phyloP scores from a whole-genome alignment of 495 filamentous ascomycete genomes.

The Podospora comata region DNA sequence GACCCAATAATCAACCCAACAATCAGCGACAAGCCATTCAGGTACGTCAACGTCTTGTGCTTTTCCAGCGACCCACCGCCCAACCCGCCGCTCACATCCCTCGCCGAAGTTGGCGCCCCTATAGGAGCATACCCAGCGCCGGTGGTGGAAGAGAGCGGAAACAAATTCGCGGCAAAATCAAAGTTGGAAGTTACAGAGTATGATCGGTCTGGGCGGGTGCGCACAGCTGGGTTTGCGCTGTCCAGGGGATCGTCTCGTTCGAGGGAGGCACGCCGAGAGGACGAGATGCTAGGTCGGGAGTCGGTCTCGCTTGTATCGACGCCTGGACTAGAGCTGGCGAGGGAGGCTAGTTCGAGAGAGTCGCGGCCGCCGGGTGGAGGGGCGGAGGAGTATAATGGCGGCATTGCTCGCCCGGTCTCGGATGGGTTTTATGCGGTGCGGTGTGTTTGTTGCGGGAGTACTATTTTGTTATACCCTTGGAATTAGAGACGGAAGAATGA shows the following conservation, averaged over 20 bases:
- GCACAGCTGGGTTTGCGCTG: conserved; percentile 50
- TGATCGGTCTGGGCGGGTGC: conserved; percentile 53
- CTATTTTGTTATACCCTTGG: not conserved
- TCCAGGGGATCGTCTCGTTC: conserved; percentile 80
- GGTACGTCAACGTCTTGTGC: conserved; percentile 89
- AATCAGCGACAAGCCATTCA: conserved; percentile 88
- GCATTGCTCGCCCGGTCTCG: conserved; percentile 30
- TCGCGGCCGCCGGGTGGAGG: conserved; percentile 61
- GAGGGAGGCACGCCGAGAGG: conserved; percentile 86
- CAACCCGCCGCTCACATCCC: conserved; percentile 43
- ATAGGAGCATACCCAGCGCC: conserved; percentile 75
- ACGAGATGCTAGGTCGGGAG: conserved; percentile 81
- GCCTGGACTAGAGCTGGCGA: conserved; percentile 73
- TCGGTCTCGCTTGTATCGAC: conserved; percentile 62
- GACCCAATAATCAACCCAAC: conserved; percentile 95
- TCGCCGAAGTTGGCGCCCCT: conserved; percentile 61
- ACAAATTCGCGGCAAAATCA: conserved; percentile 86
- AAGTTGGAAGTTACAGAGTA: conserved; percentile 91
- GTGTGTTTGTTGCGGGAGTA: not conserved
- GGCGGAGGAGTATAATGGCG: conserved; percentile 46
- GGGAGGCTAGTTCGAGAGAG: conserved; percentile 92
- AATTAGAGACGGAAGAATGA: not conserved
- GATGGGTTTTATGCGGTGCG: not conserved
- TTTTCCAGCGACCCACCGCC: conserved; percentile 72
- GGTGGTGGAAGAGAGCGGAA: conserved; percentile 84